Conservation (phyloP, 495 filamentous ascomycete species). For the Penicillium chermesinum region DNA sequence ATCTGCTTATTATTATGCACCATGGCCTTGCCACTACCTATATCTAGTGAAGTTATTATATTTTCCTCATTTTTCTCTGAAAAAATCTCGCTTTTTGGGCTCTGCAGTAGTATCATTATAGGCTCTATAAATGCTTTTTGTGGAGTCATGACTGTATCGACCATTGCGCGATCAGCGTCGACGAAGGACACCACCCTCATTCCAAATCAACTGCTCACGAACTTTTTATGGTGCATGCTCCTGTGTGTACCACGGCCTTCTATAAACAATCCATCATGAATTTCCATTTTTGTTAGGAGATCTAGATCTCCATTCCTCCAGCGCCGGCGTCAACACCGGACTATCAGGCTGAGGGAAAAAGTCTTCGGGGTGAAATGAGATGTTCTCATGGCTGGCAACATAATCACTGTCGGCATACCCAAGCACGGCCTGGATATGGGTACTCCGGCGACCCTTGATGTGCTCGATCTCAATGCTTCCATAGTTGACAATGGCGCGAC, state of each 20-base stretch:
- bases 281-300: background rate
- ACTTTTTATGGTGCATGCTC: background rate
- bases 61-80: background rate
- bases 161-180: no score
- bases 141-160: no score
- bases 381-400: slow-evolving; percentile 83
- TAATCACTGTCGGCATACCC: slow-evolving; percentile 96
- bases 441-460: slow-evolving; percentile 80
- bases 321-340: slow-evolving; percentile 37
- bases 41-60: background rate
- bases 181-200: no score
- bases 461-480: slow-evolving; percentile 72
- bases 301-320: slow-evolving; percentile 23
- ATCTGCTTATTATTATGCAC: no score
- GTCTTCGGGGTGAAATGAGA: slow-evolving; percentile 55
- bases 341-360: slow-evolving; percentile 18
- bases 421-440: slow-evolving; percentile 67
- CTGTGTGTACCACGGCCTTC: no score
- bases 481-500: slow-evolving; percentile 90
- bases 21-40: no score
- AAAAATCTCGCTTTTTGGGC: background rate
- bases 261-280: no score
- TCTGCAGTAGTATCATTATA: no score
- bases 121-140: no score
- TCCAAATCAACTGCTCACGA: background rate